Percentiles rank a stretch among this genome's conserved stretches.
These are phyloP conservation scores for Conticribra weissflogii DNA, from an alignment of 108 stramenopile genomes.

Conservation along the genomic window DNA sequence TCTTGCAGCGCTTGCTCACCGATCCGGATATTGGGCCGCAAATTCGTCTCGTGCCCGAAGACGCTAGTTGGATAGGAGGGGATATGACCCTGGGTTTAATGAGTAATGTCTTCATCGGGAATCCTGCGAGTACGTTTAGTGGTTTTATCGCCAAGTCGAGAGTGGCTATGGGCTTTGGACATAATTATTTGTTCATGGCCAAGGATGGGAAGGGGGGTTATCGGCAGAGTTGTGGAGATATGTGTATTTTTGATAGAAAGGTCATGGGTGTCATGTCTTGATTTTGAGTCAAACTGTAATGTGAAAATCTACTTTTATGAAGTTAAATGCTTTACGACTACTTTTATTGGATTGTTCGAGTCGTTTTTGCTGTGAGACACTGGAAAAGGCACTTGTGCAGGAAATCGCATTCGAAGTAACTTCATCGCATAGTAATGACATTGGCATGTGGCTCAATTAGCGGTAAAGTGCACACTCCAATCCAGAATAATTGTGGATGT, in stretches of 20 bases:
- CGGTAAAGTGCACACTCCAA: too few relatives aligned
- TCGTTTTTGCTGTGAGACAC: too few relatives aligned
- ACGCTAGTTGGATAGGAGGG: constrained; percentile 48
- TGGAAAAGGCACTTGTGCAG: too few relatives aligned
- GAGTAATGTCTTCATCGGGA: constrained; percentile 42
- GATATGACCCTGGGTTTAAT: constrained; percentile 37
- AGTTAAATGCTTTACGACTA: too few relatives aligned
- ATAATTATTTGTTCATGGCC: constrained; percentile 30
- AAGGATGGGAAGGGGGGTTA: neutral
- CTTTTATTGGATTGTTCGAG: too few relatives aligned
- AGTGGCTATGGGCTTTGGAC: constrained; percentile 35
- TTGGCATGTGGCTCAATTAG: too few relatives aligned
- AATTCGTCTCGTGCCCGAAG: constrained; percentile 32
- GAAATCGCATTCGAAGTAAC: too few relatives aligned
- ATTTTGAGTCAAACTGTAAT: too few relatives aligned
- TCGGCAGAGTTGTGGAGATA: neutral
- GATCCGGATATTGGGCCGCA: constrained; percentile 45
- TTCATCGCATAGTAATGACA: too few relatives aligned
- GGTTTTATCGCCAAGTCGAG: constrained; percentile 52
- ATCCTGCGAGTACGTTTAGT: constrained; percentile 38
- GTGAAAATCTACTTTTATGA: too few relatives aligned
- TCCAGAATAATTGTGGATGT: too few relatives aligned
- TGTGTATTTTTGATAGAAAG: neutral
- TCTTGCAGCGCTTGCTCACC: constrained; percentile 19
- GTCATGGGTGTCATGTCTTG: too few relatives aligned